Percentiles rank a stretch among this genome's conserved stretches.
phyloP scores from a whole-genome alignment of 83 land plant species.

The Picea engelmannii region DNA sequence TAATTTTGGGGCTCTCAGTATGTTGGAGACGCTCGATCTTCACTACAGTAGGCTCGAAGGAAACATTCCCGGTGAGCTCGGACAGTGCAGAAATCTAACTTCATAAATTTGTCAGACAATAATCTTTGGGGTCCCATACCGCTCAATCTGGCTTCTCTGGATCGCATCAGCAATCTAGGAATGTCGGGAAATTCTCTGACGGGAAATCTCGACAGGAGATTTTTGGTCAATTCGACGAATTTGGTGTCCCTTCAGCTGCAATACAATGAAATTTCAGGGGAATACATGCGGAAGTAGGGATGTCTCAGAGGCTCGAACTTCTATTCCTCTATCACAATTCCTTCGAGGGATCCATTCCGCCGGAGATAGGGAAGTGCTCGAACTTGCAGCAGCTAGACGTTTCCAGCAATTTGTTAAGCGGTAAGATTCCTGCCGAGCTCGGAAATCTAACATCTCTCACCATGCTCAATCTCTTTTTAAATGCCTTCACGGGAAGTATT shows the following conservation, averaged over 20 bases:
- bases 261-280: constrained; percentile 29
- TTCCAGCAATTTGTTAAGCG: constrained; percentile 37
- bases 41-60: constrained; percentile 28
- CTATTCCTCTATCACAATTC: constrained; percentile 21
- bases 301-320: constrained; percentile 20
- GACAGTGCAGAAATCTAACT: constrained; percentile 36
- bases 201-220: constrained; percentile 37
- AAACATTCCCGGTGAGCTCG: constrained; percentile 45
- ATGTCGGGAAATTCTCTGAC: constrained; percentile 46
- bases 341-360: constrained; percentile 37
- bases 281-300: constrained; percentile 33
- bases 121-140: constrained; percentile 44
- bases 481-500: constrained; percentile 46
- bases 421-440: constrained; percentile 53
- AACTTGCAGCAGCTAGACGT: constrained; percentile 40
- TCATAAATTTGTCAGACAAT: constrained; percentile 38
- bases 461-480: constrained; percentile 38
- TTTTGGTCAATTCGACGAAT: constrained; percentile 41
- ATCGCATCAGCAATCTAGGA: constrained; percentile 33
- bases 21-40: constrained; percentile 36
- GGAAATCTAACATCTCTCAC: constrained; percentile 32
- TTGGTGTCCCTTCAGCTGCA: constrained; percentile 54
- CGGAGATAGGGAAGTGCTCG: constrained; percentile 36
- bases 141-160: constrained; percentile 28
- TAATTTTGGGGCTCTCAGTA: constrained; percentile 23